Conservation (phyloP, 352 stramenopile species). For the Globisporangium abappressorium region DNA sequence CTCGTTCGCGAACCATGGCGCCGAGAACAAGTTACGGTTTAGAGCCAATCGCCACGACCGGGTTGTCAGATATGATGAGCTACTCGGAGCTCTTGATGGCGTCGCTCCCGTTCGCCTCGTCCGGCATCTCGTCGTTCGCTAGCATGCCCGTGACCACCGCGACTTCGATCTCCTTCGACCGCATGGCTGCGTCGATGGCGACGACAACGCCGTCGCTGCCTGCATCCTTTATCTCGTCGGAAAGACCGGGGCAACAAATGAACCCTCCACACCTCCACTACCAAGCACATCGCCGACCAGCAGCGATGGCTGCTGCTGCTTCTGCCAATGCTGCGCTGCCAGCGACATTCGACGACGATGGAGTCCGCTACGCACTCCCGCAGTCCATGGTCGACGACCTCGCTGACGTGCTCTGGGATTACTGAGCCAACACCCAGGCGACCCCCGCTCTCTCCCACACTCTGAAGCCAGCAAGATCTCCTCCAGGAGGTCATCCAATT, state of each 20-base stretch:
- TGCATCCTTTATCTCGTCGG: constrained; percentile 12
- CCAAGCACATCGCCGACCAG: background rate
- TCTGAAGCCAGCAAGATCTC: background rate
- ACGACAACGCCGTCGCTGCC: constrained; percentile 2
- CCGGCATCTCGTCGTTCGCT: background rate
- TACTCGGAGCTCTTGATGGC: constrained; percentile 16
- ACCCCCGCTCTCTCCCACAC: no score
- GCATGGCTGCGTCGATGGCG: constrained; percentile 1
- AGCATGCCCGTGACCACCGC: background rate
- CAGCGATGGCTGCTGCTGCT: background rate
- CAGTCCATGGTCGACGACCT: constrained; percentile 18
- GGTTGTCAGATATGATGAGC: background rate
- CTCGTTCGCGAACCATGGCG: constrained; percentile 1
- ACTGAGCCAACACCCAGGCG: background rate
- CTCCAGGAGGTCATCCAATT: background rate
- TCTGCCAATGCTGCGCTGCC: background rate
- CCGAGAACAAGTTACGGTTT: constrained; percentile 1
- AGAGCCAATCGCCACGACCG: background rate
- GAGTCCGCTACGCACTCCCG: constrained; percentile 10
- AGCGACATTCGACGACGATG: constrained; percentile 3
- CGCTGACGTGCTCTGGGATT: constrained; percentile 18
- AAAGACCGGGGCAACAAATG: background rate
- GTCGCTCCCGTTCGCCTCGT: constrained; percentile 5
- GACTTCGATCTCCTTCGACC: background rate
- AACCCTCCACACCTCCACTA: background rate